phyloP scores from a whole-genome alignment of 805 yeast species.

The Wilhelminamyces savonicus region DNA sequence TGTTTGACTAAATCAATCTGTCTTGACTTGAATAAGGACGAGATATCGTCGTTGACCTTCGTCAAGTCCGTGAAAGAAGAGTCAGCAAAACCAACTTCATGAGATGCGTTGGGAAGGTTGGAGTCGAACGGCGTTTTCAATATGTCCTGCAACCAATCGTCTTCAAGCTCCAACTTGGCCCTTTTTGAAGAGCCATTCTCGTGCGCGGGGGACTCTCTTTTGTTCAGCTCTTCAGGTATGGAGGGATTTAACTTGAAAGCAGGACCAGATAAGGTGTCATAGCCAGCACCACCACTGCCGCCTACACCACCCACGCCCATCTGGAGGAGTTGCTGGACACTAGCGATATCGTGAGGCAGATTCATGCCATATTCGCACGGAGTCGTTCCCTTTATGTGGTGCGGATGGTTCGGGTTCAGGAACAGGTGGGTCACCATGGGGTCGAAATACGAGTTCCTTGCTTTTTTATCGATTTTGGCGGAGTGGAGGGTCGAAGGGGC shows the following conservation, averaged over 20 bases:
- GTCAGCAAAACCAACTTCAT: slow-evolving; percentile 55
- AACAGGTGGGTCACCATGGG: slow-evolving; percentile 20
- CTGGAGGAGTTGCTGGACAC: too few relatives aligned
- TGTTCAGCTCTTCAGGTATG: too few relatives aligned
- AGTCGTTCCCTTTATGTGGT: slow-evolving; percentile 34
- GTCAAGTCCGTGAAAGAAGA: slow-evolving; percentile 14
- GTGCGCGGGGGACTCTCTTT: too few relatives aligned
- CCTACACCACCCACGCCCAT: too few relatives aligned
- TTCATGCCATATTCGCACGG: slow-evolving; percentile 26
- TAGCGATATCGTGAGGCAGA: slow-evolving; percentile 13
- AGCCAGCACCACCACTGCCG: too few relatives aligned
- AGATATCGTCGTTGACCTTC: slow-evolving; percentile 36
- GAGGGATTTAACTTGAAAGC: too few relatives aligned
- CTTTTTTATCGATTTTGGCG: neutral
- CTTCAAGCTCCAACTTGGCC: too few relatives aligned
- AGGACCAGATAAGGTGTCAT: too few relatives aligned
- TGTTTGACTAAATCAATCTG: slow-evolving; percentile 62
- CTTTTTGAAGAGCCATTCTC: too few relatives aligned
- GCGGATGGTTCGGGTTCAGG: slow-evolving; percentile 32
- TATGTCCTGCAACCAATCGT: slow-evolving; percentile 65
- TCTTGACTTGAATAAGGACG: slow-evolving; percentile 56
- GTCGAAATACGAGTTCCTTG: slow-evolving; percentile 10
- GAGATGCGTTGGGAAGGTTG: slow-evolving; percentile 45
- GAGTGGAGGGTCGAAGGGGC: neutral
- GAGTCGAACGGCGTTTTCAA: slow-evolving; percentile 61